phyloP scores from a whole-genome alignment of 148 eudicot genomes.

The Polygonum aviculare region DNA sequence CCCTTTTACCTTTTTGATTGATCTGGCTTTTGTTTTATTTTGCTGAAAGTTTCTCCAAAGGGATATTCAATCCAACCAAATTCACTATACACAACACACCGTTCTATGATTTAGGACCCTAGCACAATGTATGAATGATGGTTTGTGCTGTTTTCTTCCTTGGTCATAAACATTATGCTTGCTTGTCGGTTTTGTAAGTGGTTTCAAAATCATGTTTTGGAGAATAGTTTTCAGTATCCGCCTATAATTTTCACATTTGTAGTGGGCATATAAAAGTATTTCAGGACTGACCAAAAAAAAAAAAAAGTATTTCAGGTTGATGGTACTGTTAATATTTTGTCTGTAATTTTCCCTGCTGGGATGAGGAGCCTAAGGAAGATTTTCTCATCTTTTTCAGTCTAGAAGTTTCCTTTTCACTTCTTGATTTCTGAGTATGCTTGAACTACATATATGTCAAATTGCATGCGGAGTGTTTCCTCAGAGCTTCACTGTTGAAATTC shows the following conservation, averaged over 20 bases:
- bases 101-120: background rate
- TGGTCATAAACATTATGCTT: background rate
- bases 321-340: background rate
- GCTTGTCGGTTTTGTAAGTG: background rate
- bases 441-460: background rate
- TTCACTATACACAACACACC: background rate
- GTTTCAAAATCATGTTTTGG: background rate
- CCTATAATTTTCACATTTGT: background rate
- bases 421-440: background rate
- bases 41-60: background rate
- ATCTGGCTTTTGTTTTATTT: background rate
- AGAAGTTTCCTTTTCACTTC: background rate
- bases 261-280: background rate
- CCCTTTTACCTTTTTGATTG: background rate
- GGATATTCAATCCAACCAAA: background rate
- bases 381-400: background rate
- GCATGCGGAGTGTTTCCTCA: background rate
- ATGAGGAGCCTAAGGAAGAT: background rate
- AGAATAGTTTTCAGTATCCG: background rate
- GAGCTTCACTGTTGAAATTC: background rate
- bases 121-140: background rate
- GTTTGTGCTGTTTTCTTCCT: background rate
- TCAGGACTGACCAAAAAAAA: too few species aligned
- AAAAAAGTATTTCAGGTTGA: background rate
- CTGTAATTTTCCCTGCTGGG: background rate